A percentile compares a stretch with the other conserved stretches of the same genome.
These are phyloP conservation scores for Citrus mangshanensis DNA, from an alignment of 345 rosid genomes.

Conservation along the genomic window DNA sequence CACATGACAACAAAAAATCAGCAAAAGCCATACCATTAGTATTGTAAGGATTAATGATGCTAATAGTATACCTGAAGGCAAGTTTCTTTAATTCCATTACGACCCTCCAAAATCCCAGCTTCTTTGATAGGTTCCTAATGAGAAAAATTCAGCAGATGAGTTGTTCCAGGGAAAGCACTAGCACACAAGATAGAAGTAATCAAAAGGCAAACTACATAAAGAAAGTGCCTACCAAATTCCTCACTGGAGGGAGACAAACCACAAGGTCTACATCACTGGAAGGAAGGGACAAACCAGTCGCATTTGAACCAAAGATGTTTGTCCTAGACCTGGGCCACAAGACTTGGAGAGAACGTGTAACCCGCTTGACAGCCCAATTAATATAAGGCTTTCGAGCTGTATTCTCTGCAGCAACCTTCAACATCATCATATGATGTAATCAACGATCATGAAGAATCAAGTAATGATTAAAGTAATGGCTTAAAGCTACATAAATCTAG, in stretches of 20 bases:
- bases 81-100: slow-evolving; percentile 98
- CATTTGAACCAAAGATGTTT: slow-evolving; percentile 87
- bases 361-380: slow-evolving; percentile 96
- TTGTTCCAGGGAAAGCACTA: slow-evolving; percentile 19
- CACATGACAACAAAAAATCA: slow-evolving; percentile 5
- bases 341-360: slow-evolving; percentile 90
- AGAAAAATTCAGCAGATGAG: slow-evolving; percentile 24
- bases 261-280: slow-evolving; percentile 99
- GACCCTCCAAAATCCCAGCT: slow-evolving; percentile 99
- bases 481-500: not conserved
- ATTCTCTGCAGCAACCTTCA: slow-evolving; percentile 80
- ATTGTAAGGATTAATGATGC: slow-evolving; percentile 10
- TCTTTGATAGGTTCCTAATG: slow-evolving; percentile 96
- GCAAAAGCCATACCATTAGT: slow-evolving; percentile 1
- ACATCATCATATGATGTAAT: slow-evolving; percentile 20
- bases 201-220: not conserved
- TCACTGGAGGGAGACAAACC: slow-evolving; percentile 96
- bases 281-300: slow-evolving; percentile 94
- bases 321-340: slow-evolving; percentile 98
- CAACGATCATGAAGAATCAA: slow-evolving; percentile 3
- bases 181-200: slow-evolving; percentile 10
- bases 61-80: slow-evolving; percentile 79
- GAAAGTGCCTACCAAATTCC: slow-evolving; percentile 72
- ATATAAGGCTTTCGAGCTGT: slow-evolving; percentile 82
- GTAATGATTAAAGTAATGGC: not conserved